Evolutionary conservation across 345 rosid species (phyloP).

Genomic region (Corchorus capsularis): DNA sequence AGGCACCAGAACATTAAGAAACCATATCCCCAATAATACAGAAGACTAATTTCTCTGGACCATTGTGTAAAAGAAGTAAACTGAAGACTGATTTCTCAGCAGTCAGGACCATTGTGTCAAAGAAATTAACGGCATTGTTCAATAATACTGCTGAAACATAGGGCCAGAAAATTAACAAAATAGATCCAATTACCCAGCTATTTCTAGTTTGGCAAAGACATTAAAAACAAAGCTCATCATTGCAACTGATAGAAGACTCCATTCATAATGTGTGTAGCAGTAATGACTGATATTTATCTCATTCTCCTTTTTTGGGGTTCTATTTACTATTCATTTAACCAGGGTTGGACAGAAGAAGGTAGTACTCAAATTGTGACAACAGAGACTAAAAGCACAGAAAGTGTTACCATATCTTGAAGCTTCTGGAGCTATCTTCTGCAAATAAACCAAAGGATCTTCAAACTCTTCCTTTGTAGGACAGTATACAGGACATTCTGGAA

Average conservation of each 20-base stretch:
- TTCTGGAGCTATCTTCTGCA: conserved; percentile 90
- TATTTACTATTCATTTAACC: not conserved
- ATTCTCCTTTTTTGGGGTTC: not conserved
- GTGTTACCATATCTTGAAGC: conserved; percentile 89
- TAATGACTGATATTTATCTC: not conserved
- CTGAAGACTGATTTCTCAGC: not conserved
- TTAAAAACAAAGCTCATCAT: not conserved
- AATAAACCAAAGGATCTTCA: conserved; percentile 89
- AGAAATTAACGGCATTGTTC: not conserved
- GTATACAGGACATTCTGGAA: conserved; percentile 96
- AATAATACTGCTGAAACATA: conserved; percentile 1
- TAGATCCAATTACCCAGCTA: not conserved
- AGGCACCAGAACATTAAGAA: not conserved
- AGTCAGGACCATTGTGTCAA: not conserved
- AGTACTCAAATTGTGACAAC: not conserved
- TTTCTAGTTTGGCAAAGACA: conserved; percentile 6
- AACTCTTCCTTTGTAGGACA: conserved; percentile 92
- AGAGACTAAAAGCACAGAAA: conserved; percentile 8
- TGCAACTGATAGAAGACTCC: not conserved
- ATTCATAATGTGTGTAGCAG: not conserved
- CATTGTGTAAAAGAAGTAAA: not conserved
- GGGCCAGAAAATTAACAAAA: not conserved
- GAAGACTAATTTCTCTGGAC: not conserved
- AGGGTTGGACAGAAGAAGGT: not conserved
- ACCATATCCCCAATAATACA: not conserved